These are phyloP conservation scores for Podospora comata DNA, from an alignment of 495 filamentous ascomycete genomes.

Conservation along the genomic window DNA sequence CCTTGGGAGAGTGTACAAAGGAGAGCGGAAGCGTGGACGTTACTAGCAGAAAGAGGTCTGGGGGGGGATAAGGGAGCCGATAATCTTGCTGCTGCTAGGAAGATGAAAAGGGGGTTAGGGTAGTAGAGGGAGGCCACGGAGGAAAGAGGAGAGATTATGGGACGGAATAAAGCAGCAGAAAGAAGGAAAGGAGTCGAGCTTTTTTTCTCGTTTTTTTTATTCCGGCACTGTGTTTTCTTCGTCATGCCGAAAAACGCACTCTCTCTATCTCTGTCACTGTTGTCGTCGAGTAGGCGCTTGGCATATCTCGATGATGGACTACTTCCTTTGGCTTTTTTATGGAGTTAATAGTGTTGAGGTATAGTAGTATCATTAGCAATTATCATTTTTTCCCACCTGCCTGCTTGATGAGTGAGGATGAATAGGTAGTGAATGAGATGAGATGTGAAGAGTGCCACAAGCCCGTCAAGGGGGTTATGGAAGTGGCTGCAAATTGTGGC, in stretches of 20 bases:
- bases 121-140: background rate
- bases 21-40: background rate
- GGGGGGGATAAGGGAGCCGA: background rate
- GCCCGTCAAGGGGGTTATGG: too few species aligned
- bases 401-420: background rate
- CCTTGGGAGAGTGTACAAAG: background rate
- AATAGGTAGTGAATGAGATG: background rate
- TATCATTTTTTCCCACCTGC: background rate
- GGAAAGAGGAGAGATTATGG: background rate
- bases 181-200: background rate
- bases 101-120: background rate
- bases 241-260: background rate
- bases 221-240: background rate
- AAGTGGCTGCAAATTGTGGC: background rate
- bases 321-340: background rate
- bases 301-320: background rate
- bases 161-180: background rate
- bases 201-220: background rate
- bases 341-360: background rate
- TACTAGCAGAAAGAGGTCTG: background rate
- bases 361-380: background rate
- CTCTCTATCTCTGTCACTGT: background rate
- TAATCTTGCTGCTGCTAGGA: background rate
- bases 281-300: background rate
- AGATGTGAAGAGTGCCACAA: background rate